phyloP scores from a whole-genome alignment of 495 filamentous ascomycete species.

The Podospora pseudocomata region DNA sequence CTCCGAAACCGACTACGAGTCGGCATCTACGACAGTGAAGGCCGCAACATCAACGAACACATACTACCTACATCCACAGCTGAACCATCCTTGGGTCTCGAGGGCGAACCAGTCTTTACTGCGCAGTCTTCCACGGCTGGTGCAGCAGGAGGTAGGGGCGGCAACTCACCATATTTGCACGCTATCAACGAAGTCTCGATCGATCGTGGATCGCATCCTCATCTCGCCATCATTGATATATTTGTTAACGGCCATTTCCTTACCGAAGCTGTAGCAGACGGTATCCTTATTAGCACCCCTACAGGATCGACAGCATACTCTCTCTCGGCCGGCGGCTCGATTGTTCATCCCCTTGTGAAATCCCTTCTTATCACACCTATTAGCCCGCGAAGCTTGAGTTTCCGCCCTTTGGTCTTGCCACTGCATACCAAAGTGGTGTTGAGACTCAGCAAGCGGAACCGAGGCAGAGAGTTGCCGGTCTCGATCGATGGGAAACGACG shows the following conservation, averaged over 20 bases:
- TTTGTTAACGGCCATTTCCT: constrained; percentile 79
- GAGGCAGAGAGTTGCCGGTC: constrained; percentile 79
- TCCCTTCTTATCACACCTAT: constrained; percentile 89
- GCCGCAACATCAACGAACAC: constrained; percentile 48
- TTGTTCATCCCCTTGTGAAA: constrained; percentile 88
- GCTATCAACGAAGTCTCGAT: constrained; percentile 95
- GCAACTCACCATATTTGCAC: constrained; percentile 53
- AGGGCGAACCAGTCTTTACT: background rate
- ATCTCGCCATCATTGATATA: constrained; percentile 86
- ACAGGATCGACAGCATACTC: constrained; percentile 95
- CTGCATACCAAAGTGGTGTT: constrained; percentile 82
- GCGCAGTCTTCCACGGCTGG: background rate
- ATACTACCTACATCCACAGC: constrained; percentile 45
- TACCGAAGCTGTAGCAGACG: constrained; percentile 90
- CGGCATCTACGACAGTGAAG: constrained; percentile 64
- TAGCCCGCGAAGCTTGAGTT: constrained; percentile 86
- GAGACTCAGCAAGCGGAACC: constrained; percentile 74
- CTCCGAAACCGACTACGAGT: constrained; percentile 83
- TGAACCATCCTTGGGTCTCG: constrained; percentile 26
- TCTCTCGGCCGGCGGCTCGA: constrained; percentile 86
- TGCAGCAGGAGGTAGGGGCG: background rate
- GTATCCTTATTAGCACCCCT: constrained; percentile 88
- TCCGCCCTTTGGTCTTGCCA: constrained; percentile 86
- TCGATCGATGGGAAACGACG: constrained; percentile 82
- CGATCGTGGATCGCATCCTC: constrained; percentile 83